A percentile compares a stretch with the other conserved stretches of the same genome.
Evolutionary conservation across 2,329 filamentous ascomycete species (phyloP).

Genomic region (Fusarium sp.): DNA sequence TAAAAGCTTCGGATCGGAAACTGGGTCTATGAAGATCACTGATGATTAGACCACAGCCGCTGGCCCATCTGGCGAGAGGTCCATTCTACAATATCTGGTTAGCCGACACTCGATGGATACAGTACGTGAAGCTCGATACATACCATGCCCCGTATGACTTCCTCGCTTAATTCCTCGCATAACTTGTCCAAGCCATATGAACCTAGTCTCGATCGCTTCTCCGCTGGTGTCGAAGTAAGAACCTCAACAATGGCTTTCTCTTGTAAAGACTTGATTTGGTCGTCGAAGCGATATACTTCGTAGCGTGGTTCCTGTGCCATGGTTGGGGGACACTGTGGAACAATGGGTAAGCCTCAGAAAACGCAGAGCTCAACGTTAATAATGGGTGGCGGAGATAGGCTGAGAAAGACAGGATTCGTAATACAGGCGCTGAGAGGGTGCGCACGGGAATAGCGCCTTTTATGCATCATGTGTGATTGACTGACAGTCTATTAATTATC

Average conservation of each 20-base stretch:
- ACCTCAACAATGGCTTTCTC: slow-evolving; percentile 29
- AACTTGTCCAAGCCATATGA: slow-evolving; percentile 23
- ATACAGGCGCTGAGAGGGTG: background rate
- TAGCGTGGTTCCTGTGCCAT: slow-evolving; percentile 21
- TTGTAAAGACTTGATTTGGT: slow-evolving; percentile 20
- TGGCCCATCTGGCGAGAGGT: slow-evolving; percentile 15
- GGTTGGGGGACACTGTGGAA: background rate
- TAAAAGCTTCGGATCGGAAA: slow-evolving; percentile 34
- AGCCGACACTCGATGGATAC: background rate
- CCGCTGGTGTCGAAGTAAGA: slow-evolving; percentile 18
- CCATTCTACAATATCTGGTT: slow-evolving; percentile 3
- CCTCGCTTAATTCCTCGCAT: slow-evolving; percentile 23
- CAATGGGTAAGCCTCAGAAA: background rate
- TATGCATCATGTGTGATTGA: slow-evolving; percentile 18
- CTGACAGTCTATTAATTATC: slow-evolving; percentile 1
- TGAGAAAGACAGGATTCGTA: background rate
- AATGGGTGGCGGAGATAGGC: background rate
- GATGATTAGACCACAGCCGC: slow-evolving; percentile 15
- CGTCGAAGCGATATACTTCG: slow-evolving; percentile 18
- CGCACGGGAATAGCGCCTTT: slow-evolving; percentile 1
- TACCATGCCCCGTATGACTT: slow-evolving; percentile 30
- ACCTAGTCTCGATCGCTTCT: slow-evolving; percentile 16
- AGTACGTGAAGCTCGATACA: background rate
- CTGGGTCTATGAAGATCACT: slow-evolving; percentile 20
- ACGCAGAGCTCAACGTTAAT: background rate